Base-by-base conservation (phyloP, 1,284 basidiomycete genomes). In the Cutaneotrichosporon cyanovorans region DNA sequence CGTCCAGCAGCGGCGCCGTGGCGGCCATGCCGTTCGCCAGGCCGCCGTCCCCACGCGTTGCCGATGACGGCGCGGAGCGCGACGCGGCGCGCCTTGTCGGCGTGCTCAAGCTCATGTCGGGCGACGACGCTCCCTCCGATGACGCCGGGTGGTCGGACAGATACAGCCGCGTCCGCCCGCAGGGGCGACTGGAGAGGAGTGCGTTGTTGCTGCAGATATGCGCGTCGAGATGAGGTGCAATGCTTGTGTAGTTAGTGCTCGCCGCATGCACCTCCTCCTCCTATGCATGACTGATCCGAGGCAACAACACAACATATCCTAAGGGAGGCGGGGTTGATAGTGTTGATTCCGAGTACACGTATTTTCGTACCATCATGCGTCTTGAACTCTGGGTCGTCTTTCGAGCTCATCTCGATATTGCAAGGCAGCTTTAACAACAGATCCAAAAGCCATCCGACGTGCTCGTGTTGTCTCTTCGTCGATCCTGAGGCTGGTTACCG, bases 11-110 rank as follows among this genome's bases (percentile, higher is more conserved):
- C 2, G 49, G 44, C 8, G 45, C 46, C 8, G 40, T 30, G 6
- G 37, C 15, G 32, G 38, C 16, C n/a, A 16, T 42, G 9, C 31
- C 40, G 40, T 42, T 38, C 8, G 23, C 32, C 22, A 35, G 15
- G 3, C 45, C 30, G n/a, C 19, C 42, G 19, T 20, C 36, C 21
- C 42, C 45, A 18, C 48, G 49, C 40, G 50, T 28, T 28, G 25
- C 42, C 41, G 50, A 51, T 28, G 46, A 52, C 11, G 50, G 50
- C 2, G 48, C 48, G 19, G 50, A 48, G 28, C 50, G 50, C 50
- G 50, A 52, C 41, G 43, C 36, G 36, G 51, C 42, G 15, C 50
- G 44, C 20, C 50, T 47, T 40, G 50, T 50, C 36, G 50, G 50
- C 40, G 50, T 56, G 31, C 37, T 50, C 45, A 48, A 49, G 28